phyloP scores from a whole-genome alignment of 257 asterid genomes.

The Paulownia fortunei region DNA sequence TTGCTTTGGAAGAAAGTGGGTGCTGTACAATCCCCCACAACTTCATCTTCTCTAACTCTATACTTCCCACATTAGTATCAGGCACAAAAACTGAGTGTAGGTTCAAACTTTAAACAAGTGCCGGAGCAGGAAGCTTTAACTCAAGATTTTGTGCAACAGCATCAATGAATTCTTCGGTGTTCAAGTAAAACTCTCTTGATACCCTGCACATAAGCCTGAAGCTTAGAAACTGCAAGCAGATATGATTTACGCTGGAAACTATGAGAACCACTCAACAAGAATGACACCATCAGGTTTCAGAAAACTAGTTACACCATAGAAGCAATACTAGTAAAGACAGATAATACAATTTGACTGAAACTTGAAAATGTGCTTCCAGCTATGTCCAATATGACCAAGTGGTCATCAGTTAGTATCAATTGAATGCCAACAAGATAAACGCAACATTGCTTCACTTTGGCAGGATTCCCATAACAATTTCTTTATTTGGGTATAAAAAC shows the following conservation, averaged over 20 bases:
- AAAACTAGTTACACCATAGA: background rate
- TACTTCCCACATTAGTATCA: background rate
- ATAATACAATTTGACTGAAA: no score
- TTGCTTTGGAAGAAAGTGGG: background rate
- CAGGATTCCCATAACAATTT: background rate
- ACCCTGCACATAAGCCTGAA: constrained; percentile 52
- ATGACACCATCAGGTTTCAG: background rate
- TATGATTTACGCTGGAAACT: background rate
- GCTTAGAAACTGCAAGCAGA: constrained; percentile 16
- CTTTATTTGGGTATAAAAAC: background rate
- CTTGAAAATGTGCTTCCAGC: background rate
- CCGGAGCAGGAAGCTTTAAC: constrained; percentile 45
- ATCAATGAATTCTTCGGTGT: constrained; percentile 74
- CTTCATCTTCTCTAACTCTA: background rate
- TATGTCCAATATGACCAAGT: background rate
- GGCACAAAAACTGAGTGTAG: background rate
- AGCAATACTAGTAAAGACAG: no score
- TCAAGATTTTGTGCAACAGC: constrained; percentile 67
- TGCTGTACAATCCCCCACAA: background rate
- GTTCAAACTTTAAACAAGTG: constrained; percentile 33
- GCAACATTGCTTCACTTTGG: background rate
- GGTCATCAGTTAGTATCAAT: no score
- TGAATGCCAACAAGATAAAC: no score
- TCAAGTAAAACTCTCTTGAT: constrained; percentile 71
- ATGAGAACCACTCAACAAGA: background rate